These are phyloP conservation scores for Plasmodium fragile DNA, from an alignment of 169 alveolate species.

Conservation along the genomic window DNA sequence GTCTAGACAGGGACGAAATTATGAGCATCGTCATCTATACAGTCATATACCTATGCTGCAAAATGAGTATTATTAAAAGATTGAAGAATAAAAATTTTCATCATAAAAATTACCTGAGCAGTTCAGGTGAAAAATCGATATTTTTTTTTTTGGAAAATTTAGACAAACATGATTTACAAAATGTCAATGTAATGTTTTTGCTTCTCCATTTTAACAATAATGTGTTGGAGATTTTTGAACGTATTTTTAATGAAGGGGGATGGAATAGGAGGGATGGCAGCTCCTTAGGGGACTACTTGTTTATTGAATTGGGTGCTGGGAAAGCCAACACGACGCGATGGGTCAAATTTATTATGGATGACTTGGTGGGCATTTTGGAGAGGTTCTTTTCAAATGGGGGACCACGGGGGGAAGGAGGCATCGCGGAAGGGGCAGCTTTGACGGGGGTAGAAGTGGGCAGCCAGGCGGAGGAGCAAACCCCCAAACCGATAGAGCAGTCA, in stretches of 20 bases:
- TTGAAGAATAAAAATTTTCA: constrained; percentile 29
- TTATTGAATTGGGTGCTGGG: constrained; percentile 61
- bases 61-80: constrained; percentile 41
- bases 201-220: constrained; percentile 29
- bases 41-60: constrained; percentile 43
- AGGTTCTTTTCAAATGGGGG: not conserved
- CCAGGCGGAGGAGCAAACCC: not conserved
- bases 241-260: not conserved
- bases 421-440: not conserved
- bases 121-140: constrained; percentile 1
- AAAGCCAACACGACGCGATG: constrained; percentile 64
- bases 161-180: constrained; percentile 69
- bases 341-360: constrained; percentile 68
- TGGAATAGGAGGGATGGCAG: not conserved
- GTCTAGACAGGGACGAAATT: constrained; percentile 25
- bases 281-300: not conserved
- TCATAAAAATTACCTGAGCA: not conserved
- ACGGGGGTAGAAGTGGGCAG: not conserved
- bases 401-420: not conserved
- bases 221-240: not conserved
- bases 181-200: constrained; percentile 38
- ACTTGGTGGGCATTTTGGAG: not conserved
- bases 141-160: constrained; percentile 32
- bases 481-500: not conserved
- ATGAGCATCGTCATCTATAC: constrained; percentile 27